A percentile compares a stretch with the other conserved stretches of the same genome.
Evolutionary conservation across 2,329 filamentous ascomycete species (phyloP).

Genomic region (Dendryphion nanum): DNA sequence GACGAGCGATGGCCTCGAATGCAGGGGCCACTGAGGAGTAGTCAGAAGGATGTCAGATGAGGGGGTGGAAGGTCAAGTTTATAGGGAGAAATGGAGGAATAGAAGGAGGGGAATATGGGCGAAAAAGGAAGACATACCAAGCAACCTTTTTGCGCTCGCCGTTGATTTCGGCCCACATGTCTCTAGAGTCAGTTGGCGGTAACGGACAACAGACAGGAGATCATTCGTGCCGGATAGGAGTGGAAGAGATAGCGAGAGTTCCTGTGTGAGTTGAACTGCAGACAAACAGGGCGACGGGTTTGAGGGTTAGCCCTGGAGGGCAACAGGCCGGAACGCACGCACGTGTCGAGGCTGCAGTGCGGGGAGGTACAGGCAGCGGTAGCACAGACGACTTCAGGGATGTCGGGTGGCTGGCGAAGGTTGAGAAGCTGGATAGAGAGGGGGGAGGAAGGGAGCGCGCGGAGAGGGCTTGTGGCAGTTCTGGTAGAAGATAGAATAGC

Average conservation of each 20-base stretch:
- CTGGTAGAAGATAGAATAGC: neutral
- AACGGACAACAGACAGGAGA: too few relatives aligned
- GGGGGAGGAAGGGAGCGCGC: too few relatives aligned
- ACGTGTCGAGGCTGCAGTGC: constrained; percentile 25
- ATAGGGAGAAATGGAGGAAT: constrained; percentile 10
- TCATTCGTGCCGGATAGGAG: too few relatives aligned
- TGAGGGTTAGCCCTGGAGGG: too few relatives aligned
- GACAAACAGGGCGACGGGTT: constrained; percentile 17
- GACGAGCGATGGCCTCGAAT: constrained; percentile 75
- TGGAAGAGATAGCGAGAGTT: too few relatives aligned
- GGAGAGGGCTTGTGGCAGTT: constrained; percentile 2
- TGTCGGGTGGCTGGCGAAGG: neutral
- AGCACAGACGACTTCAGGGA: constrained; percentile 2
- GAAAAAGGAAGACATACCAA: constrained; percentile 54
- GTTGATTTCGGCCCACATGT: constrained; percentile 62
- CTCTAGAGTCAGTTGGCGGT: constrained; percentile 23
- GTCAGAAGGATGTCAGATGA: too few relatives aligned
- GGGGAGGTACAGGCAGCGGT: constrained; percentile 24
- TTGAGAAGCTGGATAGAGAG: neutral
- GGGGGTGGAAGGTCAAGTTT: constrained; percentile 1
- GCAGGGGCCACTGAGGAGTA: constrained; percentile 63
- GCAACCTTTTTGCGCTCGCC: constrained; percentile 74
- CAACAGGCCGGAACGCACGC: neutral
- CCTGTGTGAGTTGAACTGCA: constrained; percentile 19
- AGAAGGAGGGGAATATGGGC: neutral